These are phyloP conservation scores for Penicillium robsamsonii DNA, from an alignment of 495 filamentous ascomycete species.

Conservation along the genomic window DNA sequence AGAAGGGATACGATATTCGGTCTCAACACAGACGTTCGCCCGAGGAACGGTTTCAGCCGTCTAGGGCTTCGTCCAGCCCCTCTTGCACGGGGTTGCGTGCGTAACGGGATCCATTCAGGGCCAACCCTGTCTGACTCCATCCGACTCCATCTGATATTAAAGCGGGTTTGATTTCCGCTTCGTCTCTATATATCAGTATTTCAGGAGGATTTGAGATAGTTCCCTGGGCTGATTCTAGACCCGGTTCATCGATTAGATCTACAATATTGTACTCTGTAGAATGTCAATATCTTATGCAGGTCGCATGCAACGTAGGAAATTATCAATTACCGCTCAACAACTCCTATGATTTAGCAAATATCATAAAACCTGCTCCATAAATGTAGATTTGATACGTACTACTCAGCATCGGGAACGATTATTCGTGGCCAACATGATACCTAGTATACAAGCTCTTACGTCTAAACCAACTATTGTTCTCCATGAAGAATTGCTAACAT, in stretches of 20 bases:
- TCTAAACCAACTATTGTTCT: neutral
- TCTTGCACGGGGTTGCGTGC: neutral
- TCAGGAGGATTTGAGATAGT: neutral
- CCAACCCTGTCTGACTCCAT: neutral
- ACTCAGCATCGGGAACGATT: neutral
- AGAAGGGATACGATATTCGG: conserved; percentile 1
- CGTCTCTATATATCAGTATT: neutral
- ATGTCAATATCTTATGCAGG: neutral
- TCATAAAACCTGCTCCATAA: neutral
- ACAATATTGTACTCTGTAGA: neutral
- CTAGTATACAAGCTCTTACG: neutral
- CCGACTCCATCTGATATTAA: neutral
- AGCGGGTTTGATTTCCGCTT: neutral
- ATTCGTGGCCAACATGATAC: neutral
- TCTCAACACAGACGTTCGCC: neutral
- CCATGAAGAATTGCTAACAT: neutral
- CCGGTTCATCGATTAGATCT: neutral
- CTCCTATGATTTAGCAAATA: neutral
- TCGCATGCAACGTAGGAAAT: neutral
- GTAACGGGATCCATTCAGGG: conserved; percentile 3
- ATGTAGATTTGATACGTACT: neutral
- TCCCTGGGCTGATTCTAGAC: neutral
- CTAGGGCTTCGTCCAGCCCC: neutral
- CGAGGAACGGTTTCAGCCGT: neutral
- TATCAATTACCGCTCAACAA: neutral